phyloP scores from a whole-genome alignment of 208 protist genomes.

The Endotrypanum monterogeii region DNA sequence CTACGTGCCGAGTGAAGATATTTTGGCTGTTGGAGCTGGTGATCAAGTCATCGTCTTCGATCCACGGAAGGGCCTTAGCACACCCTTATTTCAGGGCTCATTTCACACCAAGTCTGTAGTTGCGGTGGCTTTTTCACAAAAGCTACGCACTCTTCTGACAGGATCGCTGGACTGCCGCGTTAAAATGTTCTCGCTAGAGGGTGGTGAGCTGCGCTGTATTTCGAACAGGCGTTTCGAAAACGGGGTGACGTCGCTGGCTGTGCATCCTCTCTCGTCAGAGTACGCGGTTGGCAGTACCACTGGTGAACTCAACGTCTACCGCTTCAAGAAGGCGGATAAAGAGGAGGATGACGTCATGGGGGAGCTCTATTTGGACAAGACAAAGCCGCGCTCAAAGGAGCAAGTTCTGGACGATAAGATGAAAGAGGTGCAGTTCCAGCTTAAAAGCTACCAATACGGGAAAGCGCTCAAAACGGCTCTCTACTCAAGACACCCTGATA shows the following conservation, averaged over 20 bases:
- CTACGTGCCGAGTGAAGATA: slow-evolving; percentile 34
- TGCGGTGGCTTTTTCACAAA: slow-evolving; percentile 58
- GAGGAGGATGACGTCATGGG: slow-evolving; percentile 26
- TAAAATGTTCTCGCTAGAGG: slow-evolving; percentile 73
- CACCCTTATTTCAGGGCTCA: slow-evolving; percentile 50
- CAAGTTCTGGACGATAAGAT: slow-evolving; percentile 56
- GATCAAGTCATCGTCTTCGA: slow-evolving; percentile 77
- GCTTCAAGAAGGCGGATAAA: slow-evolving; percentile 42
- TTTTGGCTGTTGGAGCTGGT: slow-evolving; percentile 51
- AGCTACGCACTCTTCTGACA: slow-evolving; percentile 67
- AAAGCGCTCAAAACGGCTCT: slow-evolving; percentile 77
- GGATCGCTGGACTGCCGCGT: slow-evolving; percentile 80
- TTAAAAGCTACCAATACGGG: slow-evolving; percentile 74
- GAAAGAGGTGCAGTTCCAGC: slow-evolving; percentile 59
- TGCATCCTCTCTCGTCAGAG: slow-evolving; percentile 70
- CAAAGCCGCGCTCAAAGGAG: slow-evolving; percentile 33
- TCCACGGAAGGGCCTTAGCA: slow-evolving; percentile 57
- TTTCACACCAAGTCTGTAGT: slow-evolving; percentile 86
- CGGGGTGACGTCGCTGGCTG: slow-evolving; percentile 58
- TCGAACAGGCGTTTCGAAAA: slow-evolving; percentile 66
- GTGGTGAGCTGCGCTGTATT: slow-evolving; percentile 49
- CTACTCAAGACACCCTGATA: slow-evolving; percentile 72
- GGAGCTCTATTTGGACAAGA: slow-evolving; percentile 20
- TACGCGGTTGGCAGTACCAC: slow-evolving; percentile 70
- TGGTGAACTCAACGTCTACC: slow-evolving; percentile 70